Percentiles rank a stretch among this genome's conserved stretches.
phyloP scores from a whole-genome alignment of 2,329 filamentous ascomycete genomes.

The Paecilomyces formosus region DNA sequence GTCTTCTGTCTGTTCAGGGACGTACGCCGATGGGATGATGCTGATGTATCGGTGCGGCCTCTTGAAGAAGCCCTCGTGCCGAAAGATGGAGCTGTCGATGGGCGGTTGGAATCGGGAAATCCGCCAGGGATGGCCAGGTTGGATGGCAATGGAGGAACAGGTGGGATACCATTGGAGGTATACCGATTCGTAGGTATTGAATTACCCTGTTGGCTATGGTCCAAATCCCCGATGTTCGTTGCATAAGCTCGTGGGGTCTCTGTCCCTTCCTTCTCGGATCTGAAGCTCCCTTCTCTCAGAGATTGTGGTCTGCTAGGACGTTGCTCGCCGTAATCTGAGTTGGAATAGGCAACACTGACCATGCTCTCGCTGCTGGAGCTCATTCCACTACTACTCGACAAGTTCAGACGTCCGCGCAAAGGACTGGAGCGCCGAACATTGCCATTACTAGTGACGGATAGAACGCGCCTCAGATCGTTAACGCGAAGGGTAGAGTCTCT shows the following conservation, averaged over 20 bases:
- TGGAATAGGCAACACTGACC: conserved; percentile 31
- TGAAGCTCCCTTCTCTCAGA: conserved; percentile 12
- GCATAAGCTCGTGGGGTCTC: conserved; percentile 25
- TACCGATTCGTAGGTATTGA: conserved; percentile 5
- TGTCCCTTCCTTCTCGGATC: conserved; percentile 18
- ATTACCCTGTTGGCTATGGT: conserved; percentile 3
- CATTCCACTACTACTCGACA: conserved; percentile 23
- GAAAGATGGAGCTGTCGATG: conserved; percentile 23
- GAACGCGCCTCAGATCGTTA: conserved; percentile 42
- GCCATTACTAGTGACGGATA: conserved; percentile 32
- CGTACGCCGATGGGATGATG: conserved; percentile 12
- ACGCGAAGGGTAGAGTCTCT: conserved; percentile 40
- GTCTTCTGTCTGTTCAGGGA: conserved; percentile 27
- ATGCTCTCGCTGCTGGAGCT: conserved; percentile 40
- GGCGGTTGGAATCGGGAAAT: conserved; percentile 17
- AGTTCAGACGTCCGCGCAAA: conserved; percentile 30
- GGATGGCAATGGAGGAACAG: conserved; percentile 39
- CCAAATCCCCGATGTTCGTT: conserved; percentile 10
- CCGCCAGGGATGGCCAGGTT: conserved; percentile 34
- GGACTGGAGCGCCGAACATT: conserved; percentile 34
- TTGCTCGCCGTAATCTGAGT: conserved; percentile 26
- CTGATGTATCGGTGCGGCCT: conserved; percentile 11
- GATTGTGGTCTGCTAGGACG: conserved; percentile 20
- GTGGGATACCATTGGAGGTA: conserved; percentile 31
- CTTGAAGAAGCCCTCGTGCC: conserved; percentile 15